These are phyloP conservation scores for Tylopilus balloui DNA, from an alignment of 768 basidiomycete species.

Conservation along the genomic window DNA sequence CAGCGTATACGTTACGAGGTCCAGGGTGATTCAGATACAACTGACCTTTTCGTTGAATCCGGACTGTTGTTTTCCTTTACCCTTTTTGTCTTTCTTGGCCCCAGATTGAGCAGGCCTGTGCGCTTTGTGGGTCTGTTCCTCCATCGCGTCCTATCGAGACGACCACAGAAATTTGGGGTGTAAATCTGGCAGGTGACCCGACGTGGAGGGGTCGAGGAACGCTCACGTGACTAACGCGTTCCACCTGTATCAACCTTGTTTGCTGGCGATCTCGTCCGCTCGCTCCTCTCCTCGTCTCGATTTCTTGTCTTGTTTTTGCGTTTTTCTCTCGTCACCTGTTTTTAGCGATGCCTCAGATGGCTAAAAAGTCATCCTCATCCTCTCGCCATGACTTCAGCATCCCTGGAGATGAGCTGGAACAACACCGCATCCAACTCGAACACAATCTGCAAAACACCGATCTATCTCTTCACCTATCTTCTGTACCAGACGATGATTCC, in stretches of 20 bases:
- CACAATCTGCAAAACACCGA: conserved; percentile 71
- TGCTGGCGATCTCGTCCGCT: conserved; percentile 3
- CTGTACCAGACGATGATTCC: conserved; percentile 38
- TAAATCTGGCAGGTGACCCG: conserved; percentile 19
- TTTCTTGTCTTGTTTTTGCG: conserved; percentile 12
- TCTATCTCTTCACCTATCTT: conserved; percentile 66
- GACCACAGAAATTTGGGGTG: neutral
- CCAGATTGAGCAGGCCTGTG: conserved; percentile 75
- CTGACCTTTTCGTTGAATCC: conserved; percentile 88
- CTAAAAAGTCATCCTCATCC: conserved; percentile 24
- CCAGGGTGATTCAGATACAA: neutral
- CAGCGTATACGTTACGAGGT: neutral
- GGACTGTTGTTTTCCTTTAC: conserved; percentile 63
- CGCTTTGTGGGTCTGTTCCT: conserved; percentile 74
- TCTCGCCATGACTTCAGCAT: conserved; percentile 49
- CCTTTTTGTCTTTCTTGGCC: conserved; percentile 72
- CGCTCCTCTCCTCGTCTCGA: conserved; percentile 6
- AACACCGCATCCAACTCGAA: conserved; percentile 73
- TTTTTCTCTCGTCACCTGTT: conserved; percentile 14
- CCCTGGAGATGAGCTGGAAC: conserved; percentile 68
- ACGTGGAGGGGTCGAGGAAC: conserved; percentile 8
- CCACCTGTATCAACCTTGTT: conserved; percentile 19
- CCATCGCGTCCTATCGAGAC: conserved; percentile 41
- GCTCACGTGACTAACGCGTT: conserved; percentile 31
- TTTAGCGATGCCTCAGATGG: conserved; percentile 21